A percentile compares a stretch with the other conserved stretches of the same genome.
Conservation (phyloP, 345 rosid species). For the Tarenaya hassleriana region DNA sequence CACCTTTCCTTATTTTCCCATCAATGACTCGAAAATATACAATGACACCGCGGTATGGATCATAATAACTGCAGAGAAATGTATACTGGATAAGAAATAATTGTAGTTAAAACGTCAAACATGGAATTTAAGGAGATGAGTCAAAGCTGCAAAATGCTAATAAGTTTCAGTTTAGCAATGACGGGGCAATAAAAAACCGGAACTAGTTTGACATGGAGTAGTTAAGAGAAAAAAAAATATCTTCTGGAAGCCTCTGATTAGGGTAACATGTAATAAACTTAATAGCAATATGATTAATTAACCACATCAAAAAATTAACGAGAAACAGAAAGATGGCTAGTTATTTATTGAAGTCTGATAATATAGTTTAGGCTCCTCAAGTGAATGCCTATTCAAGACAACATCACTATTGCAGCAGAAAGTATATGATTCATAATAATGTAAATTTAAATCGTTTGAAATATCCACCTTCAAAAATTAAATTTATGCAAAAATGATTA, state of each 20-base stretch:
- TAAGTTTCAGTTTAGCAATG: neutral
- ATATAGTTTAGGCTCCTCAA: too few species aligned
- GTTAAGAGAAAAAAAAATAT: too few species aligned
- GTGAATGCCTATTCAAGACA: too few species aligned
- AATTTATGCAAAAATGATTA: constrained; percentile 3
- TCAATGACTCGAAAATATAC: constrained; percentile 93
- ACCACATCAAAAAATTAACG: too few species aligned
- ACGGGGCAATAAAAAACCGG: neutral
- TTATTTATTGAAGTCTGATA: too few species aligned
- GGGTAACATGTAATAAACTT: too few species aligned
- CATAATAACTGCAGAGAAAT: constrained; percentile 68
- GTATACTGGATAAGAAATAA: constrained; percentile 4
- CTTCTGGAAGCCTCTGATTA: too few species aligned
- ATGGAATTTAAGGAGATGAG: constrained; percentile 2
- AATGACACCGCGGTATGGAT: constrained; percentile 96
- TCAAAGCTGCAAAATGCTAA: neutral
- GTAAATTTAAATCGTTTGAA: neutral
- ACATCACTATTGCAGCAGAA: too few species aligned
- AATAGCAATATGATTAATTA: too few species aligned
- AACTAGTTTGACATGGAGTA: constrained; percentile 2
- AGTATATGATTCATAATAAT: neutral
- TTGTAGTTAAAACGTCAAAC: neutral
- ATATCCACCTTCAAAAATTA: neutral
- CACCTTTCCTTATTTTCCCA: constrained; percentile 92
- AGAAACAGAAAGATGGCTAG: too few species aligned